A percentile compares a stretch with the other conserved stretches of the same genome.
Evolutionary conservation across 1,284 basidiomycete species (phyloP).

Genomic region (Xerocomus nothofagi): DNA sequence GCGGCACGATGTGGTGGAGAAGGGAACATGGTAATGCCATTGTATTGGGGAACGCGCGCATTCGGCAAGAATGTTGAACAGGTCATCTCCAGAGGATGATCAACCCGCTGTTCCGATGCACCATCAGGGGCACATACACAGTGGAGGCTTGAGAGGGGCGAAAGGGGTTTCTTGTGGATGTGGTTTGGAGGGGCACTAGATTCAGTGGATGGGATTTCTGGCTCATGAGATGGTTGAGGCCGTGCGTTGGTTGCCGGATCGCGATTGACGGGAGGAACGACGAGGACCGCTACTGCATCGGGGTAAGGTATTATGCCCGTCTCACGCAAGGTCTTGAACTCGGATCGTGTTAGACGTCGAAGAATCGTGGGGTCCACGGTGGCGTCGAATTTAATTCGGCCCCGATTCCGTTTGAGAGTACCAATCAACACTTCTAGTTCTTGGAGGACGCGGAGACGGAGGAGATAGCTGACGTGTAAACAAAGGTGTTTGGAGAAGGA

Average conservation of each 20-base stretch:
- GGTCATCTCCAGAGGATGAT: slow-evolving; percentile 9
- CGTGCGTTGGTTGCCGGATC: slow-evolving; percentile 48
- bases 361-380: slow-evolving; percentile 39
- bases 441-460: slow-evolving; percentile 71
- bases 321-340: slow-evolving; percentile 52
- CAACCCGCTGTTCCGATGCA: not conserved
- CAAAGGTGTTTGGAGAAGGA: slow-evolving; percentile 43
- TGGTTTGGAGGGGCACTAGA: not conserved
- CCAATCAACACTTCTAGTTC: slow-evolving; percentile 60
- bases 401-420: slow-evolving; percentile 10
- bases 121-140: slow-evolving; percentile 1
- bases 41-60: slow-evolving; percentile 62
- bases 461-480: slow-evolving; percentile 58
- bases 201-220: slow-evolving; percentile 25
- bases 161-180: slow-evolving; percentile 32
- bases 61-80: slow-evolving; percentile 38
- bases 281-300: slow-evolving; percentile 59
- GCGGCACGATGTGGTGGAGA: slow-evolving; percentile 55
- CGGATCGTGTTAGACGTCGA: slow-evolving; percentile 59
- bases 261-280: slow-evolving; percentile 68
- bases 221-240: slow-evolving; percentile 42
- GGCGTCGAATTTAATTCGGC: slow-evolving; percentile 10
- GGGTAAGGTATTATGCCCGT: slow-evolving; percentile 49
- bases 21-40: slow-evolving; percentile 64
- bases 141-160: slow-evolving; percentile 40